phyloP scores from a whole-genome alignment of 306 rosid genomes.

The Cyclanthera cordifolia region DNA sequence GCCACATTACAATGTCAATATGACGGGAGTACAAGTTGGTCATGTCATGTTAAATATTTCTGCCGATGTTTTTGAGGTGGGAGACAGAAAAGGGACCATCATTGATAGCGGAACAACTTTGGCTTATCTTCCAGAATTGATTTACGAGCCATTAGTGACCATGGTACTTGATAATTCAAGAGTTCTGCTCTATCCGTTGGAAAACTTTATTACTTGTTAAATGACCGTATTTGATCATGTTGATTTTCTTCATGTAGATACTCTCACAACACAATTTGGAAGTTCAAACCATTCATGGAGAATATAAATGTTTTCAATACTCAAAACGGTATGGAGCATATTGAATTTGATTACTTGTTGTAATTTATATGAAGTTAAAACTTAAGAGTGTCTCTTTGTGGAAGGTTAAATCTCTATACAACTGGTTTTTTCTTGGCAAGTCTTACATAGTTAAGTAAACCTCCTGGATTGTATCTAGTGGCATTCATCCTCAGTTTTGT shows the following conservation, averaged over 20 bases:
- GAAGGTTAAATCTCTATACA: neutral
- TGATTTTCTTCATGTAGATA: slow-evolving; percentile 37
- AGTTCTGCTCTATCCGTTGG: neutral
- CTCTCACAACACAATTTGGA: slow-evolving; percentile 57
- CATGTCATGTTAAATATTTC: slow-evolving; percentile 42
- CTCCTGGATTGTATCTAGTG: neutral
- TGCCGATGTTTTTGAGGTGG: slow-evolving; percentile 44
- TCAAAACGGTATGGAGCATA: slow-evolving; percentile 50
- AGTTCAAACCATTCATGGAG: slow-evolving; percentile 69
- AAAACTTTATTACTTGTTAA: neutral
- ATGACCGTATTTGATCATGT: neutral
- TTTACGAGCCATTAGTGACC: slow-evolving; percentile 60
- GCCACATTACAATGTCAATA: slow-evolving; percentile 85
- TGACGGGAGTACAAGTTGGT: slow-evolving; percentile 91
- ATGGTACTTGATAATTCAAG: slow-evolving; percentile 36
- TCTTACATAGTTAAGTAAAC: neutral
- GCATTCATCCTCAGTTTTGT: neutral
- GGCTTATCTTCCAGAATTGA: slow-evolving; percentile 89
- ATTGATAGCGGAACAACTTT: slow-evolving; percentile 97
- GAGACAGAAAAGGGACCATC: slow-evolving; percentile 72
- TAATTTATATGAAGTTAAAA: neutral
- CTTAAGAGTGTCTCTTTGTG: neutral
- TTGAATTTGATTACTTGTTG: slow-evolving; percentile 5
- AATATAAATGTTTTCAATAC: slow-evolving; percentile 87
- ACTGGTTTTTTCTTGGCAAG: neutral